These are phyloP conservation scores for Globisporangium solare DNA, from an alignment of 352 stramenopile genomes.

Conservation along the genomic window DNA sequence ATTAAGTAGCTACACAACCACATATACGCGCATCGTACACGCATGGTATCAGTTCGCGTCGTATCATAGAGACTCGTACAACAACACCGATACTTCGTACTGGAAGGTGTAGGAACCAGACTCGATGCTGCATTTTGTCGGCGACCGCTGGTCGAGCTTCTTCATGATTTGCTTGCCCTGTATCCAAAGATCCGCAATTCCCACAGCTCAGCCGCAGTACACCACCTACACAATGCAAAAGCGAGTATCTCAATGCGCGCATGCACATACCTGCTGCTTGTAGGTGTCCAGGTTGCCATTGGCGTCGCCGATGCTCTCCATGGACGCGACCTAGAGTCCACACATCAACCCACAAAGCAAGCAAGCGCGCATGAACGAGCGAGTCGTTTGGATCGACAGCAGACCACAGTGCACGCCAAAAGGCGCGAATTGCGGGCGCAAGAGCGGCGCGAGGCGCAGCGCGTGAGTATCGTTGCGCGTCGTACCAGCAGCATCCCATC, in stretches of 20 bases:
- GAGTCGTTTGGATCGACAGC: background rate
- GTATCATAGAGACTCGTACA: no score
- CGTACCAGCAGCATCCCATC: conserved; percentile 91
- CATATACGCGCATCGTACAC: conserved; percentile 2
- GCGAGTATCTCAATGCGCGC: no score
- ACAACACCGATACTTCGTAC: conserved; percentile 39
- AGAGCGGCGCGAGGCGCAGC: no score
- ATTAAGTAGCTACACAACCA: conserved; percentile 91
- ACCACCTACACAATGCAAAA: background rate
- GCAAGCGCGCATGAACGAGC: background rate
- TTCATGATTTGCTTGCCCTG: conserved; percentile 94
- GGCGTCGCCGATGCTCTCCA: conserved; percentile 86
- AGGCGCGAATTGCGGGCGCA: background rate
- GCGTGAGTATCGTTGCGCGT: background rate
- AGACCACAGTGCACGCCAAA: background rate
- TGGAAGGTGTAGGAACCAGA: conserved; percentile 90
- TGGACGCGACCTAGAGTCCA: conserved; percentile 82
- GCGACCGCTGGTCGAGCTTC: conserved; percentile 86
- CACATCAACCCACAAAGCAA: background rate
- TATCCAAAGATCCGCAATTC: background rate
- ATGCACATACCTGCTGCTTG: conserved; percentile 67
- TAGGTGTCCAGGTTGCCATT: conserved; percentile 86
- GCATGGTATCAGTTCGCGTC: no score
- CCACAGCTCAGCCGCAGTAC: no score
- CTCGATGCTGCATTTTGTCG: conserved; percentile 93